phyloP scores from a whole-genome alignment of 2,329 filamentous ascomycete genomes.

The Keithomyces neogunnii region DNA sequence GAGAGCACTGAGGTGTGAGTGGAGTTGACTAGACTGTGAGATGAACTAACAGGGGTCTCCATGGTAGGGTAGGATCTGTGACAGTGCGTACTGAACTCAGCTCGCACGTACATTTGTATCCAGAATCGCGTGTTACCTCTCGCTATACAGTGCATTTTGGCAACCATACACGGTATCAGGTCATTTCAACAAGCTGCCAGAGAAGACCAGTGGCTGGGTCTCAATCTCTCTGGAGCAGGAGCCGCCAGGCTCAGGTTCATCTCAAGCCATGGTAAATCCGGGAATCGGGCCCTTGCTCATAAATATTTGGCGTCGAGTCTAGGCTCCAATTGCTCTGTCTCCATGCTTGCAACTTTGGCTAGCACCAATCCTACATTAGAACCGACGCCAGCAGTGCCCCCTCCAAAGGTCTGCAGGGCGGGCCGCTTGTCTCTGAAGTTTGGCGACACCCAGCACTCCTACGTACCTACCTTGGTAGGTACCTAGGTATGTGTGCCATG shows the following conservation, averaged over 20 bases:
- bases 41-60: constrained; percentile 29
- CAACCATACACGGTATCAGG: too few species aligned
- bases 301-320: neutral
- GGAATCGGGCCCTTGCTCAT: neutral
- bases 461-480: neutral
- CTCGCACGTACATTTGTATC: constrained; percentile 10
- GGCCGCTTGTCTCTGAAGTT: neutral
- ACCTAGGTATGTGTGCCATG: too few species aligned
- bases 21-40: constrained; percentile 27
- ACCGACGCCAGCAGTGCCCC: too few species aligned
- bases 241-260: constrained; percentile 4
- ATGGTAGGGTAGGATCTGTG: constrained; percentile 19
- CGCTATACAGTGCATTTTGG: neutral
- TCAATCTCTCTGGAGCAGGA: neutral
- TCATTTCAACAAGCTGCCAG: too few species aligned
- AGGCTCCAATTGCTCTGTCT: neutral
- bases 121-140: accelerated
- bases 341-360: neutral
- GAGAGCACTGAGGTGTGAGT: constrained; percentile 29
- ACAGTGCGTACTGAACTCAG: neutral
- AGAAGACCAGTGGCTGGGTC: constrained; percentile 1
- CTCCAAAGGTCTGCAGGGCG: neutral
- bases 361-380: too few species aligned
- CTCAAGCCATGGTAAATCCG: neutral
- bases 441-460: neutral